Conservation (phyloP, 2,329 filamentous ascomycete genomes). For the Cordyceps javanica region DNA sequence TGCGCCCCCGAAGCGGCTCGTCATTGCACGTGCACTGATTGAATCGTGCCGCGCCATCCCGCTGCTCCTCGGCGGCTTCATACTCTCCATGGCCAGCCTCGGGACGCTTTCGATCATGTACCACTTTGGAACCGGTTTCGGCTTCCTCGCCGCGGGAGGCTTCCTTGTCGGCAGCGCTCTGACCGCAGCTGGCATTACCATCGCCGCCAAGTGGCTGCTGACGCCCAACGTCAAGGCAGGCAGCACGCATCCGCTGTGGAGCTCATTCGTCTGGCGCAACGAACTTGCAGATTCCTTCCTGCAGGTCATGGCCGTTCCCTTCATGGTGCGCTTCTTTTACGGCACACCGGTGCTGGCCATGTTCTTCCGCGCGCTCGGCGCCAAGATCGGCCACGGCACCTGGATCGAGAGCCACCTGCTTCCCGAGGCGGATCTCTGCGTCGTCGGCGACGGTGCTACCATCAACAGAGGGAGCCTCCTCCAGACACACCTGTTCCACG, state of each 20-base stretch:
- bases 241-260: conserved; percentile 19
- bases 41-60: conserved; percentile 17
- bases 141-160: conserved; percentile 13
- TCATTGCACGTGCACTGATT: conserved; percentile 14
- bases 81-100: background rate
- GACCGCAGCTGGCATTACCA: conserved; percentile 10
- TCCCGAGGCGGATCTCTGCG: conserved; percentile 17
- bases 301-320: conserved; percentile 24
- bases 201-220: conserved; percentile 17
- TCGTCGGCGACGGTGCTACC: conserved; percentile 16
- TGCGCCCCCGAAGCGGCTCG: conserved; percentile 14
- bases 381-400: conserved; percentile 18
- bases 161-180: conserved; percentile 11
- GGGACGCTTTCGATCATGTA: conserved; percentile 13
- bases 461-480: conserved; percentile 18
- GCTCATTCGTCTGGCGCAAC: conserved; percentile 21
- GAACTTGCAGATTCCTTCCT: conserved; percentile 57
- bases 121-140: conserved; percentile 14
- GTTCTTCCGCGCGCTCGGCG: conserved; percentile 17
- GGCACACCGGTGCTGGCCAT: conserved; percentile 17
- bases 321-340: conserved; percentile 15
- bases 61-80: conserved; percentile 13
- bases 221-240: conserved; percentile 16
- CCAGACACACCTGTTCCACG: conserved; percentile 20
- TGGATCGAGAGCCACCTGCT: conserved; percentile 20